These are phyloP conservation scores for Trichosporon sp. DNA, from an alignment of 1,284 basidiomycete species.

Conservation along the genomic window DNA sequence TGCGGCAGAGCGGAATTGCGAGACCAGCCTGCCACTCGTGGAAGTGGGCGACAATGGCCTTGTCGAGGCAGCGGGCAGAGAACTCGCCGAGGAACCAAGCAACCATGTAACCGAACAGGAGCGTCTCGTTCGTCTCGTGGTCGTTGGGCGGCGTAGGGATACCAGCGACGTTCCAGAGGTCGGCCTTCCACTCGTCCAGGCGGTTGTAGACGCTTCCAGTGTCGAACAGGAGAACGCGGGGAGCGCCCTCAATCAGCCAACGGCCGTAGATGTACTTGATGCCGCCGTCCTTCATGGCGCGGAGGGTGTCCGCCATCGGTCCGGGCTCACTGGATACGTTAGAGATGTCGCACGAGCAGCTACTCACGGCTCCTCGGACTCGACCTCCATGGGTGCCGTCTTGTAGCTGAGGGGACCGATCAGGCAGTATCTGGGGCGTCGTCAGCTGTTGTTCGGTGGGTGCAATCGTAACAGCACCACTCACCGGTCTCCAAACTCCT, in stretches of 20 bases:
- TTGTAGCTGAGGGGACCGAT: slow-evolving; percentile 96
- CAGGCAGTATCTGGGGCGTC: slow-evolving; percentile 71
- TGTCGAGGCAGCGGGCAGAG: slow-evolving; percentile 72
- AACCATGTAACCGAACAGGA: slow-evolving; percentile 96
- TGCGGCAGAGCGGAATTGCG: slow-evolving; percentile 92
- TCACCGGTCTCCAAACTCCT: slow-evolving; percentile 67
- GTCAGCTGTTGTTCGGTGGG: not conserved
- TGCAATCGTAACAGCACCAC: slow-evolving; percentile 22
- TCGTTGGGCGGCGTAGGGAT: slow-evolving; percentile 95
- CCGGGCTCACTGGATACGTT: slow-evolving; percentile 50
- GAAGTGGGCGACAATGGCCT: slow-evolving; percentile 93
- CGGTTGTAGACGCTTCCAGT: slow-evolving; percentile 80
- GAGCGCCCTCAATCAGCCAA: slow-evolving; percentile 96
- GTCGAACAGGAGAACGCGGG: slow-evolving; percentile 92
- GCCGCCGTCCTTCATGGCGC: slow-evolving; percentile 79
- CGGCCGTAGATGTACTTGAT: slow-evolving; percentile 93
- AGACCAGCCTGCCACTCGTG: slow-evolving; percentile 99
- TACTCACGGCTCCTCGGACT: slow-evolving; percentile 77
- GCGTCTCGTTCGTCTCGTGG: slow-evolving; percentile 98
- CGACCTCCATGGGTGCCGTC: slow-evolving; percentile 97
- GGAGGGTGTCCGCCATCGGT: slow-evolving; percentile 69
- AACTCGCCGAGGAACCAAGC: slow-evolving; percentile 99
- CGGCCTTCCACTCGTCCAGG: slow-evolving; percentile 97
- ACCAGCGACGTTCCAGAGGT: slow-evolving; percentile 96
- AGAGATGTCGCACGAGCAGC: slow-evolving; percentile 46